These are phyloP conservation scores for Pseudogymnoascus sp. DNA, from an alignment of 2,329 filamentous ascomycete genomes.

Conservation along the genomic window DNA sequence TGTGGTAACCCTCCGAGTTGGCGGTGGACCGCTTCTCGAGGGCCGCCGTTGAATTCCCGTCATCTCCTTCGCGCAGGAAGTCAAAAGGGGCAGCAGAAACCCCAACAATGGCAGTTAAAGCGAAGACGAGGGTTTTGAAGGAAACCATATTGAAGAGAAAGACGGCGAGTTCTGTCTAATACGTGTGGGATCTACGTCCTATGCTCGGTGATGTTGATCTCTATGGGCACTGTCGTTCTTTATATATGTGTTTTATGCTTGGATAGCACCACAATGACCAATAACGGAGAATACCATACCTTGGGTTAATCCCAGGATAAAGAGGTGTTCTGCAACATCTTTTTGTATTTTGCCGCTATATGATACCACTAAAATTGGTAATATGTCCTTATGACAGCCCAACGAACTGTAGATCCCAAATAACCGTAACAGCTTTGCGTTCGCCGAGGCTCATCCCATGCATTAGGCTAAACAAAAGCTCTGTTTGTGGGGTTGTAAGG, in stretches of 20 bases:
- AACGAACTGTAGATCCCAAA: background rate
- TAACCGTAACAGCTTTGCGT: background rate
- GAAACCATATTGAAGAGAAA: constrained; percentile 30
- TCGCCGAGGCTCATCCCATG: background rate
- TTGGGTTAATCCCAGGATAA: background rate
- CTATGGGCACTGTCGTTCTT: background rate
- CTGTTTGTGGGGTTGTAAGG: background rate
- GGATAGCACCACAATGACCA: background rate
- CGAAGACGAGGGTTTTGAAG: constrained; percentile 32
- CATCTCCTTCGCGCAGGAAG: background rate
- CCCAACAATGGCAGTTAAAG: constrained; percentile 26
- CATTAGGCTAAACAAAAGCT: background rate
- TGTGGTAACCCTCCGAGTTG: constrained; percentile 41
- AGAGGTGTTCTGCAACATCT: background rate
- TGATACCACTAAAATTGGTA: background rate
- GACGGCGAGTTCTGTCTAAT: background rate
- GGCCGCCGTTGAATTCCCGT: background rate
- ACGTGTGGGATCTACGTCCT: background rate
- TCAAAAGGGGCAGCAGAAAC: background rate
- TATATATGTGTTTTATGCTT: background rate
- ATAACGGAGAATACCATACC: background rate
- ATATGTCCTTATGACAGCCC: background rate
- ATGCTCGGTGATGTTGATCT: background rate
- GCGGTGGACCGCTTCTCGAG: constrained; percentile 27
- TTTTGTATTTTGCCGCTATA: background rate